phyloP scores from a whole-genome alignment of 495 filamentous ascomycete species.

The Daldinia childiae region DNA sequence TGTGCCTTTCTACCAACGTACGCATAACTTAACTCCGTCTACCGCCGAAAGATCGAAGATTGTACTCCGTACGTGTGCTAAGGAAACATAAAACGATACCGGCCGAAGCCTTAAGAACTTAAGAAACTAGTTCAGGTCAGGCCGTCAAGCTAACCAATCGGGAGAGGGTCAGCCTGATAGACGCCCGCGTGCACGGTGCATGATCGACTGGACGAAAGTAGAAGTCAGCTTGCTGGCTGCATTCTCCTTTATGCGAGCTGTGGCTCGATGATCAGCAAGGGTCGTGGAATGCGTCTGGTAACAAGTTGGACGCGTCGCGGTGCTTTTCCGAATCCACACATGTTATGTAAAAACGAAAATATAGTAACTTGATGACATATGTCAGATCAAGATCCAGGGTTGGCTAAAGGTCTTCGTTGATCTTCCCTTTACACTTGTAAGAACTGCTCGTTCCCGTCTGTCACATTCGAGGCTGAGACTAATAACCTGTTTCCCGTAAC shows the following conservation, averaged over 20 bases:
- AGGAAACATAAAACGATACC: neutral
- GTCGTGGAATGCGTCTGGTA: neutral
- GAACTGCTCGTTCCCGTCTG: slow-evolving; percentile 2
- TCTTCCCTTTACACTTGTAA: slow-evolving; percentile 1
- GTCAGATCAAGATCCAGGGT: neutral
- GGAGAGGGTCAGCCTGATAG: slow-evolving; percentile 17
- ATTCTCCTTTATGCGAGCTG: slow-evolving; percentile 40
- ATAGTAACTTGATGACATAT: too few relatives aligned
- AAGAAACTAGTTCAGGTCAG: neutral
- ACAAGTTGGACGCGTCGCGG: slow-evolving; percentile 18
- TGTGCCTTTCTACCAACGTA: slow-evolving; percentile 3
- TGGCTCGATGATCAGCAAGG: slow-evolving; percentile 12
- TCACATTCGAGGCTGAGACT: slow-evolving; percentile 38
- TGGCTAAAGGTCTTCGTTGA: neutral
- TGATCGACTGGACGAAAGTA: slow-evolving; percentile 27
- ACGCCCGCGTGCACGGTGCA: slow-evolving; percentile 32
- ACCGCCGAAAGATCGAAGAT: slow-evolving; percentile 9
- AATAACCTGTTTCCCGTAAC: slow-evolving; percentile 30
- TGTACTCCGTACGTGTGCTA: neutral
- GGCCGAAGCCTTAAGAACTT: neutral
- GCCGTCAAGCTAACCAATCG: slow-evolving; percentile 24
- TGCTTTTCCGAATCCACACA: slow-evolving; percentile 5
- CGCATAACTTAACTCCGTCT: neutral
- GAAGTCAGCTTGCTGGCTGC: slow-evolving; percentile 26
- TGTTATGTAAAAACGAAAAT: neutral